phyloP scores from a whole-genome alignment of 371 early-diverging fungal species.

The Syncephalastrum sp. region DNA sequence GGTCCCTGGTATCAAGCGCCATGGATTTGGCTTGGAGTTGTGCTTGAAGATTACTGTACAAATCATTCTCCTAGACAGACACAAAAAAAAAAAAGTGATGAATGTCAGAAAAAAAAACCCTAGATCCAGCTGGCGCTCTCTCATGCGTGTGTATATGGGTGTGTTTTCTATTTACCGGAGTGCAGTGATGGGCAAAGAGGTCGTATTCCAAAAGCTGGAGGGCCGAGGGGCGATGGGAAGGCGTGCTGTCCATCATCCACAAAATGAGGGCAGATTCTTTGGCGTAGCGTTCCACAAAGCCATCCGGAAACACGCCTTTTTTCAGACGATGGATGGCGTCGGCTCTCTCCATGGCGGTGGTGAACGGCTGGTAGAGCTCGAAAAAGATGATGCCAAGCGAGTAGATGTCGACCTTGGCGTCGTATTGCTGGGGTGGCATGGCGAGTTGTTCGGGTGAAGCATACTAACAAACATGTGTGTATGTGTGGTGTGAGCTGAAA shows the following conservation, averaged over 20 bases:
- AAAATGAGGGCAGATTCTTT: conserved; percentile 79
- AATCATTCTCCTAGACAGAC: no score
- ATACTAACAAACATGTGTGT: conserved; percentile 50
- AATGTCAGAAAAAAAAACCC: no score
- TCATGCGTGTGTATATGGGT: no score
- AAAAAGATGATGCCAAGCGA: conserved; percentile 72
- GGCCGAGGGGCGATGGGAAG: conserved; percentile 71
- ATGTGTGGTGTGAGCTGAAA: neutral
- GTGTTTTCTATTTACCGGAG: conserved; percentile 9
- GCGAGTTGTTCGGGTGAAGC: conserved; percentile 93
- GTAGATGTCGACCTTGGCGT: conserved; percentile 70
- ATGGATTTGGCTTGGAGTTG: no score
- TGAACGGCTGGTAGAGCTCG: conserved; percentile 67
- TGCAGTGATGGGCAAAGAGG: conserved; percentile 35
- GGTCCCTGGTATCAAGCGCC: no score
- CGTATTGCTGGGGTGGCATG: conserved; percentile 50
- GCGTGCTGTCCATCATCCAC: conserved; percentile 75
- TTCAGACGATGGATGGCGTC: conserved; percentile 59
- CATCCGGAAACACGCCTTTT: conserved; percentile 67
- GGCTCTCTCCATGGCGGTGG: conserved; percentile 68
- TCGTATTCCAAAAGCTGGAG: conserved; percentile 74
- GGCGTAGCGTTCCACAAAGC: conserved; percentile 75
- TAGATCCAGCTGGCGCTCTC: no score
- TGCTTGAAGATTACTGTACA: no score
- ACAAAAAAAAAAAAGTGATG: no score